phyloP scores from a whole-genome alignment of 495 filamentous ascomycete genomes.

The Lepraria neglecta region DNA sequence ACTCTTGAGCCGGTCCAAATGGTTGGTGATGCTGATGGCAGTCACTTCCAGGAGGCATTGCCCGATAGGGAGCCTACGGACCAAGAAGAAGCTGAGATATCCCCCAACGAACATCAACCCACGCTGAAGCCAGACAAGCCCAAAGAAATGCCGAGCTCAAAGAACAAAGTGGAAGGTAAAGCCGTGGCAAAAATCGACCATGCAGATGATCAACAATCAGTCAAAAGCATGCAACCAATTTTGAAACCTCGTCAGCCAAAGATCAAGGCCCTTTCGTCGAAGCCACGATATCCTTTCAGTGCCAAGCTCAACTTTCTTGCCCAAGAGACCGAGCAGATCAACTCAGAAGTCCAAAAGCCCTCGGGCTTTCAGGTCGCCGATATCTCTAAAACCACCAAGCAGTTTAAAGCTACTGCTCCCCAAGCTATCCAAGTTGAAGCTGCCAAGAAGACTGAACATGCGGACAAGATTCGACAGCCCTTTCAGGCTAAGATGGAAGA shows the following conservation, averaged over 20 bases:
- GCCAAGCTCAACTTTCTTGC: background rate
- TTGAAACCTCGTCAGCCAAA: background rate
- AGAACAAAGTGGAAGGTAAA: background rate
- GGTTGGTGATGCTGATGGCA: slow-evolving; percentile 5
- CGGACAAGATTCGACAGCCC: background rate
- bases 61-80: background rate
- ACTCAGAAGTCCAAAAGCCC: background rate
- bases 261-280: background rate
- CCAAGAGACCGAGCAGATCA: background rate
- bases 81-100: background rate
- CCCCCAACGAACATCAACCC: background rate
- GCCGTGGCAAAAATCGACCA: background rate
- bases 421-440: background rate
- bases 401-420: no score
- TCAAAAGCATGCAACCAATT: background rate
- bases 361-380: background rate
- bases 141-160: background rate
- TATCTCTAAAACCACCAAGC: background rate
- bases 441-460: no score
- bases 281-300: slow-evolving; percentile 5
- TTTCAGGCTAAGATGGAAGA: background rate
- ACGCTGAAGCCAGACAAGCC: background rate
- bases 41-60: slow-evolving; percentile 4
- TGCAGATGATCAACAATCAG: background rate
- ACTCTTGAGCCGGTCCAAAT: background rate